A percentile compares a stretch with the other conserved stretches of the same genome.
Conservation (phyloP, 1,284 basidiomycete genomes). For the Afroboletus lepidellus region DNA sequence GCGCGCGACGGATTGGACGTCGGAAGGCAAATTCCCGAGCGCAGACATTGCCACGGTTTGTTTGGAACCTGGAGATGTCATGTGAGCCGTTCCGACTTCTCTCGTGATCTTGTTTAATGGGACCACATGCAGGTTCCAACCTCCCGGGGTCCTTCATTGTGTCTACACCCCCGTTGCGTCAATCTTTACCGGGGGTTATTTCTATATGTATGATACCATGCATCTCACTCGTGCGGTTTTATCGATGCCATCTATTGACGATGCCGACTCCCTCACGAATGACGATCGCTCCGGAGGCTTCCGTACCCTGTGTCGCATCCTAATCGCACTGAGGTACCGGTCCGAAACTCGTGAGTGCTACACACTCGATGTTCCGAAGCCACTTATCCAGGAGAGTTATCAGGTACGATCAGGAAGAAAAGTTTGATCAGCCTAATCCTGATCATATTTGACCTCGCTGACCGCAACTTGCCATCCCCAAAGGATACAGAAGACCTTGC, state of each 20-base stretch:
- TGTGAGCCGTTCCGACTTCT: neutral
- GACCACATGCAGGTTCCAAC: conserved; percentile 13
- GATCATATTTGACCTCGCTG: neutral
- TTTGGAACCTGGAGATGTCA: neutral
- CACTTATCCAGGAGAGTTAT: neutral
- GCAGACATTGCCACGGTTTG: neutral
- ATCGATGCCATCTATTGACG: neutral
- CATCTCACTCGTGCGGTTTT: neutral
- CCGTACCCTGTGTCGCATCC: neutral
- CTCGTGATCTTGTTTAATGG: too few relatives aligned
- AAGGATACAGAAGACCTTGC: neutral
- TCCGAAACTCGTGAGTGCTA: neutral
- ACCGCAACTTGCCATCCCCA: too few relatives aligned
- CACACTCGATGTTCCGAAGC: too few relatives aligned
- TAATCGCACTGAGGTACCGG: neutral
- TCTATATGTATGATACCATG: conserved; percentile 11
- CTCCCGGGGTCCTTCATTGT: neutral
- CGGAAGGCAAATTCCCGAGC: neutral
- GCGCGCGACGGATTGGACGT: neutral
- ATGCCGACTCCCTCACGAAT: neutral
- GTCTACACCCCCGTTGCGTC: conserved; percentile 8
- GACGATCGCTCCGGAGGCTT: neutral
- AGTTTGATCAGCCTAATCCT: neutral
- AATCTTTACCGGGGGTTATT: conserved; percentile 14
- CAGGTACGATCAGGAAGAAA: neutral